Percentiles rank a stretch among this genome's conserved stretches.
Evolutionary conservation across 192 early-diverging fungal genomes (phyloP).

Genomic region (Cladochytrium replicatum): DNA sequence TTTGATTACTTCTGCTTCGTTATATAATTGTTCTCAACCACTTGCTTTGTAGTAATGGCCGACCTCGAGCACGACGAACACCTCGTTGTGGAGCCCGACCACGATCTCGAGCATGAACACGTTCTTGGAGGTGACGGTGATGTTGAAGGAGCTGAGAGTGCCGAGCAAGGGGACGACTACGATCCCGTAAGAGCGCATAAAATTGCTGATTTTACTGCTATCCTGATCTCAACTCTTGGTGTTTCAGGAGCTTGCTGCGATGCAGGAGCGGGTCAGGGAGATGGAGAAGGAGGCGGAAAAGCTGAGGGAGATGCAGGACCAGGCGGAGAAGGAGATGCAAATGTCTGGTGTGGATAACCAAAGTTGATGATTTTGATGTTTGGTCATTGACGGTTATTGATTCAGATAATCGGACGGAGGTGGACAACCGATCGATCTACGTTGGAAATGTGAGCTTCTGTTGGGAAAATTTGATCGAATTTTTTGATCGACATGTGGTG

Average conservation of each 20-base stretch:
- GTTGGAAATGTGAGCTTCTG: constrained; percentile 87
- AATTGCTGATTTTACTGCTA: no score
- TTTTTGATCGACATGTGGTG: constrained; percentile 5
- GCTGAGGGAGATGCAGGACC: constrained; percentile 63
- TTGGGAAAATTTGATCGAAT: not conserved
- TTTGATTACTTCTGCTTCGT: no score
- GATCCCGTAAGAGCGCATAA: no score
- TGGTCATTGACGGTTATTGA: not conserved
- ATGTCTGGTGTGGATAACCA: constrained; percentile 5
- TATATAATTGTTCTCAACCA: no score
- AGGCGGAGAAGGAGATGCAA: constrained; percentile 65
- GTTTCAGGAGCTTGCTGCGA: constrained; percentile 66
- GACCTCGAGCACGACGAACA: no score
- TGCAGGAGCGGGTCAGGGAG: constrained; percentile 65
- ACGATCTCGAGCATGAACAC: no score
- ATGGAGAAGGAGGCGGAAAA: constrained; percentile 80
- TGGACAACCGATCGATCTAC: constrained; percentile 83
- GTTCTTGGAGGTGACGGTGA: no score
- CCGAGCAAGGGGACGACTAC: no score
- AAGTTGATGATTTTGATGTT: constrained; percentile 2
- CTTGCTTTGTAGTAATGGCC: no score
- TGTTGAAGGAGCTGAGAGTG: no score
- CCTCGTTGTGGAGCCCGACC: no score
- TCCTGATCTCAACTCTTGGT: no score
- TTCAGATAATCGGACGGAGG: constrained; percentile 54